Percentiles rank a stretch among this genome's conserved stretches.
These are phyloP conservation scores for Xylaria sp. DNA, from an alignment of 2,329 filamentous ascomycete species.

Conservation along the genomic window DNA sequence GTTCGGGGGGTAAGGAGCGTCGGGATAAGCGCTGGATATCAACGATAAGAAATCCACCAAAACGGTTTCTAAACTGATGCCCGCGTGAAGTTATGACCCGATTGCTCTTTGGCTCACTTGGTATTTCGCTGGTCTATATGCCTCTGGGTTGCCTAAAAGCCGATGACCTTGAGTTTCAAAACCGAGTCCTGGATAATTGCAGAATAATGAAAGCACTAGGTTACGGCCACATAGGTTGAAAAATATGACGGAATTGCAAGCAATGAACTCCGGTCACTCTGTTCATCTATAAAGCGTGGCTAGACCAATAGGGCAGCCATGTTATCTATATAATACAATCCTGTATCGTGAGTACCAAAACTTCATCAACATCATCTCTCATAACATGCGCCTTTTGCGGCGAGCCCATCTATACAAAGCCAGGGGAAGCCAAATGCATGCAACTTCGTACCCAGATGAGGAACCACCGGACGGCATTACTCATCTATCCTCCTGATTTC, in stretches of 20 bases:
- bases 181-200: too few species aligned
- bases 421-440: conserved; percentile 30
- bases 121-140: too few species aligned
- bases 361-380: conserved; percentile 30
- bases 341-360: conserved; percentile 19
- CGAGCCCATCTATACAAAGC: conserved; percentile 34
- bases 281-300: conserved; percentile 22
- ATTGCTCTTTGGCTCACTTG: too few species aligned
- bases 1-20: too few species aligned
- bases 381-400: conserved; percentile 22
- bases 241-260: neutral
- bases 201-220: too few species aligned
- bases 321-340: conserved; percentile 33
- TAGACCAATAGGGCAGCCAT: conserved; percentile 27
- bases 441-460: conserved; percentile 23
- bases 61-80: too few species aligned
- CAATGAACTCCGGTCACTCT: conserved; percentile 22
- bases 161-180: too few species aligned
- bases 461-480: conserved; percentile 11
- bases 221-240: neutral
- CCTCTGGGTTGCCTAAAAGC: too few species aligned
- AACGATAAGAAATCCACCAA: too few species aligned
- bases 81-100: too few species aligned
- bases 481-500: conserved; percentile 19
- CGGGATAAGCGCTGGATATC: too few species aligned